phyloP scores from a whole-genome alignment of 805 yeast genomes.

The Suhomyces sp. region DNA sequence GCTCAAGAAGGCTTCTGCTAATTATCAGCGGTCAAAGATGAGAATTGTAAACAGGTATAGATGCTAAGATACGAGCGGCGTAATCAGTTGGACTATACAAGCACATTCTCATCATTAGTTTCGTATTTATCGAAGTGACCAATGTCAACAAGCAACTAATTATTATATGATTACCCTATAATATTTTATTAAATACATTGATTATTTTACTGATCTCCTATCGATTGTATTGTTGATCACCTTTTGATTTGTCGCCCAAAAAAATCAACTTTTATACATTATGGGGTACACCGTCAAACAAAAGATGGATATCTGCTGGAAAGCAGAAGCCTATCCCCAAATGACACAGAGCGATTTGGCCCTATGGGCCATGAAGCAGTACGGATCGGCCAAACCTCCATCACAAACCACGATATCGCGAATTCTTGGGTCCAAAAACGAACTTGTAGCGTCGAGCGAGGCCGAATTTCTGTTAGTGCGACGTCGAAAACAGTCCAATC shows the following conservation, averaged over 20 bases:
- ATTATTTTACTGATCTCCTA: too few relatives aligned
- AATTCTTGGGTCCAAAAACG: slow-evolving; percentile 55
- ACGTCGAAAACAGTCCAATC: slow-evolving; percentile 54
- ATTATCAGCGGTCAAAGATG: not conserved
- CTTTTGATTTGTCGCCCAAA: too few relatives aligned
- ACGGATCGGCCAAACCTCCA: slow-evolving; percentile 52
- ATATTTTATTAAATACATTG: too few relatives aligned
- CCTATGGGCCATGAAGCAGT: slow-evolving; percentile 57
- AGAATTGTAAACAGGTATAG: not conserved
- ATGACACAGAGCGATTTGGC: slow-evolving; percentile 69
- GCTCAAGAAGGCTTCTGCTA: not conserved
- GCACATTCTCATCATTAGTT: too few relatives aligned
- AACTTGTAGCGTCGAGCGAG: slow-evolving; percentile 47
- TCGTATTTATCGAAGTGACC: not conserved
- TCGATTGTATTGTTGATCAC: too few relatives aligned
- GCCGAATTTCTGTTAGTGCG: slow-evolving; percentile 50
- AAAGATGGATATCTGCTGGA: slow-evolving; percentile 63
- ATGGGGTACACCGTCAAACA: slow-evolving; percentile 63
- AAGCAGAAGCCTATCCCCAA: slow-evolving; percentile 63
- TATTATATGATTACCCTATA: too few relatives aligned
- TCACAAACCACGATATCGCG: slow-evolving; percentile 68
- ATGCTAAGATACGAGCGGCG: not conserved
- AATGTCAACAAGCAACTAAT: not conserved
- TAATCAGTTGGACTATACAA: not conserved
- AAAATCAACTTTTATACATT: not conserved